Conservation (phyloP, 1,284 basidiomycete genomes). For the Rhodofomes roseus region DNA sequence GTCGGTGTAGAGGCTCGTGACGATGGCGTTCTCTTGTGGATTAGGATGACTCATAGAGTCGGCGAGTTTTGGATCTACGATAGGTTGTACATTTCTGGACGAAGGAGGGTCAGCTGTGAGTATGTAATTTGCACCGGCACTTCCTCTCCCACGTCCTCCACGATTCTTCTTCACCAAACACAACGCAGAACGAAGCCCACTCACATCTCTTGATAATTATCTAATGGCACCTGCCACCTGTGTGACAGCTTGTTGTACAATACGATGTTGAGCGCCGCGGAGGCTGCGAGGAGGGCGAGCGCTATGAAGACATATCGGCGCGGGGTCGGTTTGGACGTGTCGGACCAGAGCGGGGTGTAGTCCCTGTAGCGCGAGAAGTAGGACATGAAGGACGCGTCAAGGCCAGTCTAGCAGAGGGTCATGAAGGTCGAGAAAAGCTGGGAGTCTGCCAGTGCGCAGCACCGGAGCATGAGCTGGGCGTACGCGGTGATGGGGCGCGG, state of each 20-base stretch:
- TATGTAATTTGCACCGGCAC: neutral
- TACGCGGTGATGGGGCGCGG: neutral
- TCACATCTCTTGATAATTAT: slow-evolving; percentile 11
- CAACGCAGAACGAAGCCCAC: neutral
- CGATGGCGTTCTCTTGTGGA: slow-evolving; percentile 32
- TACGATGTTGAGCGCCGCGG: slow-evolving; percentile 5
- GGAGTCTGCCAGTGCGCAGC: neutral
- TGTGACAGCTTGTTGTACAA: slow-evolving; percentile 1
- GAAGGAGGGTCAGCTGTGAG: no score
- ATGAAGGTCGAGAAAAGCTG: neutral
- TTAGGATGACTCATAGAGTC: slow-evolving; percentile 2
- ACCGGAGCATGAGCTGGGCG: no score
- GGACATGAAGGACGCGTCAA: slow-evolving; percentile 1
- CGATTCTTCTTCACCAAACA: neutral
- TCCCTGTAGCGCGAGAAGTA: slow-evolving; percentile 8
- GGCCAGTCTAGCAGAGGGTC: neutral
- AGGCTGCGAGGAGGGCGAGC: neutral
- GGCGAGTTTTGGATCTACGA: slow-evolving; percentile 5
- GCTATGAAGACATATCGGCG: slow-evolving; percentile 1
- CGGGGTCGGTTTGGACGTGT: slow-evolving; percentile 2
- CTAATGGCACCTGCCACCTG: slow-evolving; percentile 2
- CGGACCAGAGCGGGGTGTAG: slow-evolving; percentile 9
- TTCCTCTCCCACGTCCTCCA: neutral
- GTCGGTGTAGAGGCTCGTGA: slow-evolving; percentile 41
- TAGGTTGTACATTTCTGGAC: slow-evolving; percentile 7